These are phyloP conservation scores for Chalaropsis thielavioides DNA, from an alignment of 2,329 filamentous ascomycete genomes.

Conservation along the genomic window DNA sequence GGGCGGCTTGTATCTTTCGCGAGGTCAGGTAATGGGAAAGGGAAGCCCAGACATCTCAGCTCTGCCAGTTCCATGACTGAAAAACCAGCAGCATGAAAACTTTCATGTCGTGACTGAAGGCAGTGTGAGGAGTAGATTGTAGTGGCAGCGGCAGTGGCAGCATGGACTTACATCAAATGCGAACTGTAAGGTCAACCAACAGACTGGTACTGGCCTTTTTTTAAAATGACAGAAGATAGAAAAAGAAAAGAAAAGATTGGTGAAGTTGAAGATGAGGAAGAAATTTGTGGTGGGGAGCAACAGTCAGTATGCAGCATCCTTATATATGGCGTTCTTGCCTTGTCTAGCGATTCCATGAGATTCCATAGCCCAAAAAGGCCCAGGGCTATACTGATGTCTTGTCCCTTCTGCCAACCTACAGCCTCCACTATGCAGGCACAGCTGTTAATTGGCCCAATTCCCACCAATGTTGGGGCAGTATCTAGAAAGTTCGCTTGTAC, in stretches of 20 bases:
- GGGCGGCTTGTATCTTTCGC: too few relatives aligned
- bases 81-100: too few relatives aligned
- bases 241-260: constrained; percentile 13
- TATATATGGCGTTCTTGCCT: constrained; percentile 13
- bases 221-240: constrained; percentile 15
- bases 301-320: constrained; percentile 2
- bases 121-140: background rate
- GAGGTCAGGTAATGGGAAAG: too few relatives aligned
- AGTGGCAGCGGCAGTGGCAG: background rate
- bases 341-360: constrained; percentile 19
- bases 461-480: constrained; percentile 3
- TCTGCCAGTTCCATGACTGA: too few relatives aligned
- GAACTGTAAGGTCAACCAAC: constrained; percentile 16
- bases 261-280: constrained; percentile 10
- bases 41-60: too few relatives aligned
- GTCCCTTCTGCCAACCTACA: constrained; percentile 14
- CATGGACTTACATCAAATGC: constrained; percentile 18
- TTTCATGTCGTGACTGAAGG: background rate
- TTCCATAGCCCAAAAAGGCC: constrained; percentile 18
- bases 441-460: constrained; percentile 14
- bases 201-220: constrained; percentile 13
- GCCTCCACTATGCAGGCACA: constrained; percentile 14
- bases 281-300: constrained; percentile 12
- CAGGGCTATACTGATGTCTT: constrained; percentile 5
- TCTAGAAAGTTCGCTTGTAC: constrained; percentile 15